A percentile compares a stretch with the other conserved stretches of the same genome.
These are phyloP conservation scores for Xylogone sp. DNA, from an alignment of 2,329 filamentous ascomycete genomes.

Conservation along the genomic window DNA sequence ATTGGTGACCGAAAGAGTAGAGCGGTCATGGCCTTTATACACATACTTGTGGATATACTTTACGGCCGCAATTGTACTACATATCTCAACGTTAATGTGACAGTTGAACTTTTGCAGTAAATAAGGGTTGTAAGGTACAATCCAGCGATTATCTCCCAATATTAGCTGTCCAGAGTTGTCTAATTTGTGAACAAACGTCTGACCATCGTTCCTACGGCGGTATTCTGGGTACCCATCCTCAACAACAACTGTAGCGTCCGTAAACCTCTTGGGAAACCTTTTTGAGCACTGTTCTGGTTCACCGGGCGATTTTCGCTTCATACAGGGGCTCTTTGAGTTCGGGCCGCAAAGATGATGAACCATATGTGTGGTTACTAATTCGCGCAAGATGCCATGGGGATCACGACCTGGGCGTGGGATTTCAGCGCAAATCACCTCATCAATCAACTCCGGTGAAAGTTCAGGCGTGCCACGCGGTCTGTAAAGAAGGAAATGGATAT, in stretches of 20 bases:
- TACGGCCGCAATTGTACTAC: slow-evolving; percentile 2
- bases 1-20: background rate
- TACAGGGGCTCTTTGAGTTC: background rate
- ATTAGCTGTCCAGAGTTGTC: background rate
- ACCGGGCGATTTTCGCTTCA: background rate
- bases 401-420: background rate
- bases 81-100: slow-evolving; percentile 10
- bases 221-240: background rate
- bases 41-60: slow-evolving; percentile 15
- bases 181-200: background rate
- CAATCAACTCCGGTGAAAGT: background rate
- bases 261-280: background rate
- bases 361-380: background rate
- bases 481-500: slow-evolving; percentile 3
- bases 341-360: background rate
- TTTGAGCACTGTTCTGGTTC: background rate
- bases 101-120: slow-evolving; percentile 4
- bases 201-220: background rate
- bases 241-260: background rate
- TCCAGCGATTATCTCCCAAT: slow-evolving; percentile 6
- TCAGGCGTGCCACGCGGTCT: background rate
- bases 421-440: slow-evolving; percentile 3
- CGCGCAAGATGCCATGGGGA: background rate
- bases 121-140: slow-evolving; percentile 9
- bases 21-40: slow-evolving; percentile 9